Evolutionary conservation across 345 rosid species (phyloP).

Genomic region (Boechera divaricarpa): DNA sequence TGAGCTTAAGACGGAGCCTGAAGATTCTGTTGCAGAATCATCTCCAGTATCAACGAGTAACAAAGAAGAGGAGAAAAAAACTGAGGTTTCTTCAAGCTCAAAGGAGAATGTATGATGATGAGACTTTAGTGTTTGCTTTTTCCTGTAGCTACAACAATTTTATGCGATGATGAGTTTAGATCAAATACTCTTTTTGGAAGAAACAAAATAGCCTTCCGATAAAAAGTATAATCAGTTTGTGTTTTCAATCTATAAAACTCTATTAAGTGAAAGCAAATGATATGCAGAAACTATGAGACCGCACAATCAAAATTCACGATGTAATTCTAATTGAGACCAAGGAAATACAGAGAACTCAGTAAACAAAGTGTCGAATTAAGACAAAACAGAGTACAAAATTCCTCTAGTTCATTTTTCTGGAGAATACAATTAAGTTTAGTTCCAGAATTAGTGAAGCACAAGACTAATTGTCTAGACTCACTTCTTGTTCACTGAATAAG

Average conservation of each 20-base stretch:
- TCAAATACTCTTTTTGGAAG: conserved; percentile 24
- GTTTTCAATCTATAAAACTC: neutral
- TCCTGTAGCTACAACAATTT: conserved; percentile 26
- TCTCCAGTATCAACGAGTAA: conserved; percentile 49
- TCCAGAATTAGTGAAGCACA: conserved; percentile 1
- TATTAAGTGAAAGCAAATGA: neutral
- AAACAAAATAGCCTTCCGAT: neutral
- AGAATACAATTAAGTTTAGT: conserved; percentile 3
- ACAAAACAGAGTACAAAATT: conserved; percentile 21
- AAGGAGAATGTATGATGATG: conserved; percentile 72
- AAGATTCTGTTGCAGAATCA: conserved; percentile 48
- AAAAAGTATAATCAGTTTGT: neutral
- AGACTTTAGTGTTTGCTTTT: conserved; percentile 14
- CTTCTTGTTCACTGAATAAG: conserved; percentile 8
- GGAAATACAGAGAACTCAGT: neutral
- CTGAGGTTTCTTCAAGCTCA: conserved; percentile 55
- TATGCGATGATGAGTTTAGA: conserved; percentile 35
- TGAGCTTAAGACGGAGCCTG: conserved; percentile 89
- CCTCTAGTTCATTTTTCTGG: neutral
- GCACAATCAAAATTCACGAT: neutral
- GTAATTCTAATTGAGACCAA: neutral
- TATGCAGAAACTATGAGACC: neutral
- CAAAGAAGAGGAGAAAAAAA: conserved; percentile 54
- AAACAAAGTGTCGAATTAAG: neutral
- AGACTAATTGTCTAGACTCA: neutral